Conservation (phyloP, 2,329 filamentous ascomycete genomes). For the Monosporascus ibericus region DNA sequence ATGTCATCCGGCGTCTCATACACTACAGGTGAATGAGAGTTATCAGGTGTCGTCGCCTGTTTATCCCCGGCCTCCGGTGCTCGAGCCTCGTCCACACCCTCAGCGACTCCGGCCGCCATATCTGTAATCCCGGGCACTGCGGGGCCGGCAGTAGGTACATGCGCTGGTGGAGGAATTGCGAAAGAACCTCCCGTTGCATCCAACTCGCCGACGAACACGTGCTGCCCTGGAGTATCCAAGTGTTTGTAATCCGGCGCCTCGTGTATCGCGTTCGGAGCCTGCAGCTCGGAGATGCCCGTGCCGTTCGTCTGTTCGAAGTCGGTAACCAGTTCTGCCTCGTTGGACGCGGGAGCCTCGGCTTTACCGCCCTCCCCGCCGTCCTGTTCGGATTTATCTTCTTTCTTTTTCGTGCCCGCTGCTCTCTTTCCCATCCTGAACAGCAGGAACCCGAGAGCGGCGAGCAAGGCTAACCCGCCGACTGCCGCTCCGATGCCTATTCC, state of each 20-base stretch:
- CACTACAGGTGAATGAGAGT: not conserved
- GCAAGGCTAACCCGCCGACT: not conserved
- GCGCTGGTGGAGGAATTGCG: not conserved
- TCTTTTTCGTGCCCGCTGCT: not conserved
- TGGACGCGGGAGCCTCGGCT: not conserved
- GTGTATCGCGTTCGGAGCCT: slow-evolving; percentile 1
- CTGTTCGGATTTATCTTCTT: not conserved
- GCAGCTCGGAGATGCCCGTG: not conserved
- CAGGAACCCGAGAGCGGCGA: not conserved
- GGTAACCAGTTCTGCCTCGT: not conserved
- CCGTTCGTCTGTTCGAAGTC: not conserved
- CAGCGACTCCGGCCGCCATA: not conserved
- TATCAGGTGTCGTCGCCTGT: not conserved
- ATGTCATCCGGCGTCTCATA: not conserved
- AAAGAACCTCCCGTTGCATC: slow-evolving; percentile 3
- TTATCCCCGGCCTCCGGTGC: not conserved
- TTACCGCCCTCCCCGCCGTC: not conserved
- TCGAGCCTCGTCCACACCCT: not conserved
- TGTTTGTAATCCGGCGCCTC: slow-evolving; percentile 2
- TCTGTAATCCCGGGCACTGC: not conserved
- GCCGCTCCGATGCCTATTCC: slow-evolving; percentile 1
- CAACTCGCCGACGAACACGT: slow-evolving; percentile 1
- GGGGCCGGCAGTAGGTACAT: not conserved
- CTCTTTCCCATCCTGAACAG: slow-evolving; percentile 2
- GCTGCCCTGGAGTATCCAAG: not conserved